phyloP scores from a whole-genome alignment of 2,329 filamentous ascomycete genomes.

The Trichoderma guizhouense region DNA sequence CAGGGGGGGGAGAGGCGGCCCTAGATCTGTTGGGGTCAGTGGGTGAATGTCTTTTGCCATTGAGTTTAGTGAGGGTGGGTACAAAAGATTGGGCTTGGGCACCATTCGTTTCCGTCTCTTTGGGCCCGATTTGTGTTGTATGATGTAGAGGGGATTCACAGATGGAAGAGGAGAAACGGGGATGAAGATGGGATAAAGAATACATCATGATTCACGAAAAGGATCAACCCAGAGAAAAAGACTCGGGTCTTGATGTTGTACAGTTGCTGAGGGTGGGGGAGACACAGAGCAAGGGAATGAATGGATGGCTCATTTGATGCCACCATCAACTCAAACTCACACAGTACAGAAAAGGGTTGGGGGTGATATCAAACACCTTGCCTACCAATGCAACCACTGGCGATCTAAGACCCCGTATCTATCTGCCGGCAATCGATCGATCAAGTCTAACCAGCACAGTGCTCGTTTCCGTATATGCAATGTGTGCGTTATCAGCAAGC shows the following conservation, averaged over 20 bases:
- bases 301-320: neutral
- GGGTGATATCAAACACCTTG: neutral
- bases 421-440: constrained; percentile 12
- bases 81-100: neutral
- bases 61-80: neutral
- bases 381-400: constrained; percentile 1
- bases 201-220: neutral
- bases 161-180: neutral
- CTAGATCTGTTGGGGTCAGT: constrained; percentile 19
- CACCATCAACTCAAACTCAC: neutral
- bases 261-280: neutral
- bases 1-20: neutral
- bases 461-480: neutral
- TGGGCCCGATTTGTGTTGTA: neutral
- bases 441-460: neutral
- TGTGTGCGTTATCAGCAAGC: neutral
- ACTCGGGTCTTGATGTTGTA: neutral
- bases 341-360: neutral
- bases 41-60: constrained; percentile 1
- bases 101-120: neutral
- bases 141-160: neutral
- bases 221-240: neutral
- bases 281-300: neutral
- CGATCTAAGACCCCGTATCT: neutral
- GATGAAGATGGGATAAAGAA: neutral